Base-by-base conservation (phyloP, 192 early-diverging fungal species). In the Irineochytrium annulatum region DNA sequence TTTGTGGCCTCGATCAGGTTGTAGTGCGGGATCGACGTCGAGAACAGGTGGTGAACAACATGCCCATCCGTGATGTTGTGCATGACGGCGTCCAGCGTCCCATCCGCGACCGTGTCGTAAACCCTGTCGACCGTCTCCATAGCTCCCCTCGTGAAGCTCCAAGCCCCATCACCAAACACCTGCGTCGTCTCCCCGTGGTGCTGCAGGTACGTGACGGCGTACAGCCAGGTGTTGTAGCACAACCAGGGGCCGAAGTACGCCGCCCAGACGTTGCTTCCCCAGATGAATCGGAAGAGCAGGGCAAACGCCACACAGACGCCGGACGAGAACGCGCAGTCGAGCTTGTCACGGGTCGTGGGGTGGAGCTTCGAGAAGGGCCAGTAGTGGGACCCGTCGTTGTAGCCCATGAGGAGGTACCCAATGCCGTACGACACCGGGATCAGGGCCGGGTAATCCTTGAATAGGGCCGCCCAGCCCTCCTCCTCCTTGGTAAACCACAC, bases 21-120 rank as follows among this genome's bases (percentile, higher is more conserved):
- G 65, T 75, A 75, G 41, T 75, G 74, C 0, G 74, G 74, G 59
- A 75, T 71, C 30, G 52, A 58, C 17, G 74, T 76, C 26, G 68
- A 72, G 34, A 76, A 73, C 39, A 76, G 43, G 58, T 76, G 74
- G 60, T 76, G 74, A 19, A 59, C 70, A 60, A 76, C 70, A 65
- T 76, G 74, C 4, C 70, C 70, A 44, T 76, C 65, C 2, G 74
- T 76, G 57, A 72, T 72, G 62, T 76, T 76, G 68, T 76, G 70
- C 65, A 75, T 71, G 27, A 75, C 29, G 34, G 37, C 22, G 54
- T 75, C 69, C 33, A 70, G 48, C 26, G 60, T 29, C 3, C 72
- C 72, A 24, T 24, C 46, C 5, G 63, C 58, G 27, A 65, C n/a
- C 17, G 59, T 48, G 62, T 63, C 67, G 52, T 70, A 76, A 27